Conservation (phyloP, 176 grass and related monocot species). For the Phyllostachys edulis region DNA sequence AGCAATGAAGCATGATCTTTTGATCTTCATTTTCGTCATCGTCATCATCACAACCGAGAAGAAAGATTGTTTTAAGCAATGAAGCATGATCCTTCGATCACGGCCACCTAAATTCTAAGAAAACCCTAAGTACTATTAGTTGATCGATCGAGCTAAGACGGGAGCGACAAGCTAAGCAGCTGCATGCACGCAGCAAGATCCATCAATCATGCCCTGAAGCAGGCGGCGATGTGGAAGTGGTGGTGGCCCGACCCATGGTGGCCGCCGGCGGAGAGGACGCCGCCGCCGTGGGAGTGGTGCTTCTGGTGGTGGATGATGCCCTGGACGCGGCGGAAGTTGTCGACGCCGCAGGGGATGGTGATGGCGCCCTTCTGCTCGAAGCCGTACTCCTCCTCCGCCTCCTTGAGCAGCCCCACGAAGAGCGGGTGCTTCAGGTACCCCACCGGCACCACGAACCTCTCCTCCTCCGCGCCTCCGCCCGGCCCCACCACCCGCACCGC, state of each 20-base stretch:
- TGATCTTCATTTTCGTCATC: neutral
- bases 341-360: conserved; percentile 87
- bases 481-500: conserved; percentile 63
- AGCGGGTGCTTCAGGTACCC: conserved; percentile 76
- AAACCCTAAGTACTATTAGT: conserved; percentile 31
- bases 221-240: conserved; percentile 71
- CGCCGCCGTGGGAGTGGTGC: conserved; percentile 15
- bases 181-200: neutral
- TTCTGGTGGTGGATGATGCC: conserved; percentile 59
- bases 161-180: neutral
- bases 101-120: conserved; percentile 25
- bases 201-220: conserved; percentile 55
- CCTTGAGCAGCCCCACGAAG: conserved; percentile 20
- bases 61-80: too few relatives aligned
- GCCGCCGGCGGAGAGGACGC: neutral
- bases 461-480: conserved; percentile 41
- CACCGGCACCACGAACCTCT: conserved; percentile 73
- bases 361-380: conserved; percentile 86
- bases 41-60: neutral
- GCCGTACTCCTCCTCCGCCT: conserved; percentile 88
- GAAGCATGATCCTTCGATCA: conserved; percentile 54
- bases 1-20: conserved; percentile 36
- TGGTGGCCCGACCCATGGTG: conserved; percentile 38
- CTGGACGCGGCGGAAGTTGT: conserved; percentile 74
- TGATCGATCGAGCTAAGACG: neutral